Percentiles rank a stretch among this genome's conserved stretches.
Conservation (phyloP, 768 basidiomycete genomes). For the Mycena alexandri region DNA sequence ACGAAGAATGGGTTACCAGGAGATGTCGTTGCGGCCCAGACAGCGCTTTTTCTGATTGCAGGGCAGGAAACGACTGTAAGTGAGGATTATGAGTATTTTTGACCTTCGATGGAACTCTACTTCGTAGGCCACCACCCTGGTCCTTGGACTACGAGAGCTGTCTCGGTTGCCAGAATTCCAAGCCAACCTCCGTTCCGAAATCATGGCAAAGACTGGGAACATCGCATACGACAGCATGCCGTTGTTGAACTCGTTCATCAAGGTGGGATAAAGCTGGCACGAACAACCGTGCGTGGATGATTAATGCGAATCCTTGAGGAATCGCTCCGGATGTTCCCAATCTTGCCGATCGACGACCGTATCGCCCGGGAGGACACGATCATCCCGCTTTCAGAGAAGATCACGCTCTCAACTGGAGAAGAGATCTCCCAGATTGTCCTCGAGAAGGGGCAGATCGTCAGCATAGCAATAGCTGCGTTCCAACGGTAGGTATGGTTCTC, state of each 20-base stretch:
- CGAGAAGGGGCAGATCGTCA: constrained; percentile 21
- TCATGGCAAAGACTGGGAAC: not conserved
- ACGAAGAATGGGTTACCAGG: not conserved
- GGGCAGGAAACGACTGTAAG: constrained; percentile 28
- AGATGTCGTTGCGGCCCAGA: constrained; percentile 7
- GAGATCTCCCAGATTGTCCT: not conserved
- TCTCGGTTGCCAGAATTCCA: constrained; percentile 21
- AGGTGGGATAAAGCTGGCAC: constrained; percentile 6
- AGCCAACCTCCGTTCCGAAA: constrained; percentile 17
- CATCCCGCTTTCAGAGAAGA: constrained; percentile 9
- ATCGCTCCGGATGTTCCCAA: constrained; percentile 22
- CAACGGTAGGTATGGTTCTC: constrained; percentile 3
- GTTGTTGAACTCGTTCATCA: constrained; percentile 32
- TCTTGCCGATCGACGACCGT: constrained; percentile 17
- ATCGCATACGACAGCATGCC: constrained; percentile 11
- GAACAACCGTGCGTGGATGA: too few relatives aligned
- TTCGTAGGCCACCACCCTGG: constrained; percentile 15
- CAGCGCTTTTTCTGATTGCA: constrained; percentile 7
- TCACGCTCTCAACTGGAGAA: not conserved
- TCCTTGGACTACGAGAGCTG: constrained; percentile 16
- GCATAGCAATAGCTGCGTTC: constrained; percentile 5
- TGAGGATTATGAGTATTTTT: too few relatives aligned
- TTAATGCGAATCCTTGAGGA: too few relatives aligned
- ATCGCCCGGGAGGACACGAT: constrained; percentile 4
- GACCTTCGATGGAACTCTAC: too few relatives aligned